Evolutionary conservation across 306 rosid genomes (phyloP), one percentile per base, ranked within the genome.

Genomic region (Echinosophora koreensis): DNA sequence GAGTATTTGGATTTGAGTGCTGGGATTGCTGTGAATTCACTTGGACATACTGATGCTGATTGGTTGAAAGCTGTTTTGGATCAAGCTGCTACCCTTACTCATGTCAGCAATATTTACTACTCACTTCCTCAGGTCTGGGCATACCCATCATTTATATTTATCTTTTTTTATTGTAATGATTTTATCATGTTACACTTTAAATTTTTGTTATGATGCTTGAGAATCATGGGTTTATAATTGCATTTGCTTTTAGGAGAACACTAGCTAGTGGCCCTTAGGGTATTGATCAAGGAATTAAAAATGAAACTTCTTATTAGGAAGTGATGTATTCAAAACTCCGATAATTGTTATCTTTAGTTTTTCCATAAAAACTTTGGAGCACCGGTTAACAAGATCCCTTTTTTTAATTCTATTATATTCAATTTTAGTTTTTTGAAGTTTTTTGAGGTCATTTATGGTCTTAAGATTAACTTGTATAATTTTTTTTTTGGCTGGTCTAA

Each of bases 1-100:
- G 97, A 95, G 76, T 95, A 89, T 77, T 66, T 92, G 74, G 99
- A 95, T 81, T 5, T 91, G 87, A 83, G 80, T 49, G 38, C 92
- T 1, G 97, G 99, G 37, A 95, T 92, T 57, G 99, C 96, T 1
- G 97, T 95, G 14, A 95, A 92, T 58, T 86, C 97, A 5, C 88
- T 95, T 0, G 99, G 97, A 5, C 89, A 92, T 50, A 94, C 87
- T 5, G 99, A 95, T 78, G 84, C 74, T 39, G 97, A 95, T 42
- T 90, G 96, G 97, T 76, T 92, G 61, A 83, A 44, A 77, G 97
- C 99, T 17, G 88, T 95, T 18, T 64, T 62, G 1, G 92, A 90
- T 28, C 97, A 95, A 80, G 97, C 97, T 41, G 56, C 15, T 22
- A 65, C 65, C 4, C 96, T 95, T 59, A 78, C 93, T 68, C 97